Evolutionary conservation across 1,139 yeast species (phyloP).

Genomic region (Magnusiomyces ingens): DNA sequence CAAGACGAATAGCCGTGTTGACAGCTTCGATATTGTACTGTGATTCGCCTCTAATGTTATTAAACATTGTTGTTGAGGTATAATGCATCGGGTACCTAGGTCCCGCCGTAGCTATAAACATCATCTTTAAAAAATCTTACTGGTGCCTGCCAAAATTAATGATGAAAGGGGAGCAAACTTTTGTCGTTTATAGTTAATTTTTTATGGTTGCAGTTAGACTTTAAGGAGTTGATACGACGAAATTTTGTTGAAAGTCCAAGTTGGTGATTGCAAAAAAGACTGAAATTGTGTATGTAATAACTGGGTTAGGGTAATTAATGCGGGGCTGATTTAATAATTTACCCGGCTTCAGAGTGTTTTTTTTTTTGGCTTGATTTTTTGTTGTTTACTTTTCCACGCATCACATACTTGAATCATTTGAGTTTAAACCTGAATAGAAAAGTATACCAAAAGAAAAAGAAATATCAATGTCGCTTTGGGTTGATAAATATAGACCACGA

Average conservation of each 20-base stretch:
- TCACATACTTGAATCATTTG: no score
- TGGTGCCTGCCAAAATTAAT: not conserved
- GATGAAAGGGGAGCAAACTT: not conserved
- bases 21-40: constrained; percentile 26
- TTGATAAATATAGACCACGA: constrained; percentile 85
- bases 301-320: not conserved
- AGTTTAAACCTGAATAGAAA: no score
- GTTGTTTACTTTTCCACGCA: not conserved
- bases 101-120: constrained; percentile 8
- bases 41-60: constrained; percentile 7
- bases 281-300: no score
- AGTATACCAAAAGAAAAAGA: no score
- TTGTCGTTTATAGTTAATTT: no score
- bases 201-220: no score
- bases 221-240: no score
- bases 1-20: constrained; percentile 23
- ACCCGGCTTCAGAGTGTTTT: not conserved
- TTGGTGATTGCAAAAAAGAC: no score
- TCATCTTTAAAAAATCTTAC: not conserved
- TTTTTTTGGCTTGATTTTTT: not conserved
- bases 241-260: no score
- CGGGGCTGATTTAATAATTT: not conserved
- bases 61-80: constrained; percentile 9
- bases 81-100: constrained; percentile 11
- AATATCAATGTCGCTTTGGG: constrained; percentile 80